phyloP scores from a whole-genome alignment of 306 rosid genomes.

The Nissolia schottii region DNA sequence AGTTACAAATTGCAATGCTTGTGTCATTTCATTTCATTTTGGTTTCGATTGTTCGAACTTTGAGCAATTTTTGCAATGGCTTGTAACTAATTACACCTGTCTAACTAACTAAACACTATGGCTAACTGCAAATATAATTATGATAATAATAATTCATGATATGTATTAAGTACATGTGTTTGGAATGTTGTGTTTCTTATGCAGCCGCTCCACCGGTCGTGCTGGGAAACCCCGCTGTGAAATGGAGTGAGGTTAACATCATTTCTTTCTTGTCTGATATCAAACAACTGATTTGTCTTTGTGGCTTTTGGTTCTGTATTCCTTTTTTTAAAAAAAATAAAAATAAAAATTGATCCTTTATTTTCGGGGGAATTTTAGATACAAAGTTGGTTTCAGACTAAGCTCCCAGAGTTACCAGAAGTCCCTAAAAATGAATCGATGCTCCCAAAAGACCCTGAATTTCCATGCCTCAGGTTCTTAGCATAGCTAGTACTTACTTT shows the following conservation, averaged over 20 bases:
- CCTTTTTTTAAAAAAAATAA: neutral
- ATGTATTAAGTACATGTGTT: too few species aligned
- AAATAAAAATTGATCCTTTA: neutral
- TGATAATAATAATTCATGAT: too few species aligned
- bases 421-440: constrained; percentile 29
- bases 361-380: constrained; percentile 40
- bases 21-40: neutral
- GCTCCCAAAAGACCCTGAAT: constrained; percentile 32
- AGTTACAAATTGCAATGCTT: neutral
- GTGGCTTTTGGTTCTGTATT: neutral
- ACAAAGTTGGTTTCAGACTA: constrained; percentile 67
- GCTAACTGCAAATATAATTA: too few species aligned
- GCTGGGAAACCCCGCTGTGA: constrained; percentile 87
- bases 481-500: constrained; percentile 5
- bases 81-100: too few species aligned
- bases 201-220: constrained; percentile 82
- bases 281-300: neutral
- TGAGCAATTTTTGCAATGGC: constrained; percentile 35
- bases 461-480: constrained; percentile 33
- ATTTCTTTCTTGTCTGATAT: neutral
- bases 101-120: too few species aligned
- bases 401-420: constrained; percentile 40
- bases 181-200: constrained; percentile 30
- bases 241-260: constrained; percentile 66
- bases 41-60: neutral